Percentiles rank a stretch among this genome's conserved stretches.
These are phyloP conservation scores for Golubevia pallescens DNA, from an alignment of 1,284 basidiomycete genomes.

Conservation along the genomic window DNA sequence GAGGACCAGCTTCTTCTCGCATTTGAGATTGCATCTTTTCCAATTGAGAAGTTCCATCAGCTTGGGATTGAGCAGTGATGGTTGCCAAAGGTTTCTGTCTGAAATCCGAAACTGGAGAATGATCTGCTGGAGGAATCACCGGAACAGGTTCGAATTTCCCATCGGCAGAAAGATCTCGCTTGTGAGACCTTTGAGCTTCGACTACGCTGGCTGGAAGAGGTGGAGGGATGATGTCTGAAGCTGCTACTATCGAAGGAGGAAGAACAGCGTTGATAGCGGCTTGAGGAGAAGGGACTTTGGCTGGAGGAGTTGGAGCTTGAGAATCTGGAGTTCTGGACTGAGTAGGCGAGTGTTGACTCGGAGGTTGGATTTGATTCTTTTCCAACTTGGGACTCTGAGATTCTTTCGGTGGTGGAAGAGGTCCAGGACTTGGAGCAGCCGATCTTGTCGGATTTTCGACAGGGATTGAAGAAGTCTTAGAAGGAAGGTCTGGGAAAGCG, in stretches of 20 bases:
- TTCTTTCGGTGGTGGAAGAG: no score
- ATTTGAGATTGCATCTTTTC: conserved; percentile 4
- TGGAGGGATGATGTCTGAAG: conserved; percentile 30
- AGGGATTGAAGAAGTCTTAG: no score
- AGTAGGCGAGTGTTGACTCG: no score
- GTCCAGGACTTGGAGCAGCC: no score
- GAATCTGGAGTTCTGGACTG: no score
- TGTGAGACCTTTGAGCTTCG: neutral
- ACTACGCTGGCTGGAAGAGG: conserved; percentile 24
- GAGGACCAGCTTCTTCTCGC: no score
- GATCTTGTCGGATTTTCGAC: no score
- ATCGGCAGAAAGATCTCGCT: conserved; percentile 6
- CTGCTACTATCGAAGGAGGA: neutral
- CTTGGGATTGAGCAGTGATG: conserved; percentile 28
- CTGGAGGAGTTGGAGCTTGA: neutral
- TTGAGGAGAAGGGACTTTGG: neutral
- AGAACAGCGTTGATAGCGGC: neutral
- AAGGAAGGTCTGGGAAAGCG: no score
- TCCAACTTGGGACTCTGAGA: no score
- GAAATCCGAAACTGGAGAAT: conserved; percentile 40
- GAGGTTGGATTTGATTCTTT: no score
- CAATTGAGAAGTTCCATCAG: conserved; percentile 27
- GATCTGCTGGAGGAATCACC: conserved; percentile 19
- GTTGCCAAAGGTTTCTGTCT: conserved; percentile 36
- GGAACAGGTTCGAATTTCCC: conserved; percentile 1